A percentile compares a stretch with the other conserved stretches of the same genome.
phyloP scores from a whole-genome alignment of 345 rosid genomes.

The Eucalyptus polybractea region DNA sequence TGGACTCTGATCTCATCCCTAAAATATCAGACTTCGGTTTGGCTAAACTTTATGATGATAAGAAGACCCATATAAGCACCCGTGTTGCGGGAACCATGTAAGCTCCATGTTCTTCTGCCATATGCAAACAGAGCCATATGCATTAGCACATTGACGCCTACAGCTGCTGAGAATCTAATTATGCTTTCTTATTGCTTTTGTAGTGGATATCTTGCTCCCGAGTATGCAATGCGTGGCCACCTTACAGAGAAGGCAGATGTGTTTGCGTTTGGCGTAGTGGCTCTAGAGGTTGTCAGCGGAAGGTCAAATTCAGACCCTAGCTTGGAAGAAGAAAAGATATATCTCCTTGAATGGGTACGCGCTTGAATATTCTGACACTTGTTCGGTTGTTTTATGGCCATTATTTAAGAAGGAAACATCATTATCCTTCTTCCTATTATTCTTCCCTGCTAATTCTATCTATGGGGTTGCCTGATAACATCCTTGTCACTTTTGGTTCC shows the following conservation, averaged over 20 bases:
- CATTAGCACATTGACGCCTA: background rate
- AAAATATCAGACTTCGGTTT: background rate
- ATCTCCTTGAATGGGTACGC: constrained; percentile 65
- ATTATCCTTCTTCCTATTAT: background rate
- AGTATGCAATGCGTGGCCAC: constrained; percentile 62
- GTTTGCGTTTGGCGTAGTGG: constrained; percentile 55
- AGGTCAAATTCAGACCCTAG: constrained; percentile 43
- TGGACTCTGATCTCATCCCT: background rate
- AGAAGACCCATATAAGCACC: background rate
- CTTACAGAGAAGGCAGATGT: constrained; percentile 71
- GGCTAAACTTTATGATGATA: background rate
- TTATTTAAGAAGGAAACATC: background rate
- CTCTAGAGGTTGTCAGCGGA: constrained; percentile 47
- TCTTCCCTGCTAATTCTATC: background rate
- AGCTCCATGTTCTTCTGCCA: background rate
- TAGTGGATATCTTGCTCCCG: constrained; percentile 67
- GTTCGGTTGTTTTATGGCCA: background rate
- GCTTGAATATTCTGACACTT: background rate
- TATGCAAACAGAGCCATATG: background rate
- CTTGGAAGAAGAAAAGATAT: constrained; percentile 27
- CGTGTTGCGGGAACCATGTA: background rate
- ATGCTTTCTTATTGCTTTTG: background rate
- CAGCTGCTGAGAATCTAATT: background rate
- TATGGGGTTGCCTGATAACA: background rate
- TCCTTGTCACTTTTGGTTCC: background rate